These are phyloP conservation scores for Geotrichum histeridarum DNA, from an alignment of 1,139 yeast species.

Conservation along the genomic window DNA sequence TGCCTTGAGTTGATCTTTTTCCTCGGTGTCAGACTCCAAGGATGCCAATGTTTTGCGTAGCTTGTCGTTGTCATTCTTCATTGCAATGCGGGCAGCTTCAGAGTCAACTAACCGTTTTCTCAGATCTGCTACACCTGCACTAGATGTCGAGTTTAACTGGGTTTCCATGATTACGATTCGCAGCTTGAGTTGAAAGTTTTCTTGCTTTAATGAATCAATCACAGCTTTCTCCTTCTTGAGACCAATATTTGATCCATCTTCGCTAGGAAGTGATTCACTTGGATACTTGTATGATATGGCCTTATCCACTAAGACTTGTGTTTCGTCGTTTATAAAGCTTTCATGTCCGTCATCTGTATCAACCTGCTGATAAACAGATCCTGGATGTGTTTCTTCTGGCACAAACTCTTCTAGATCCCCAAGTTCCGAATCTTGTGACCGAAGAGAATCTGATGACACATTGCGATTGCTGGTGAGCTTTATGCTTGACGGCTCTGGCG, in stretches of 20 bases:
- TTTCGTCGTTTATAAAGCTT: conserved; percentile 6
- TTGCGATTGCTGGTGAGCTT: neutral
- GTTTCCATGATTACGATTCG: conserved; percentile 23
- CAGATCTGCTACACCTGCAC: conserved; percentile 24
- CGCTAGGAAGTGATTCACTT: neutral
- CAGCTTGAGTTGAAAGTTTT: conserved; percentile 24
- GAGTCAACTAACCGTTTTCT: conserved; percentile 22
- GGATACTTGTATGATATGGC: conserved; percentile 2
- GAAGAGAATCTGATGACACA: conserved; percentile 6
- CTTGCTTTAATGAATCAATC: conserved; percentile 21
- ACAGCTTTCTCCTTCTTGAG: conserved; percentile 13
- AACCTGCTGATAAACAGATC: neutral
- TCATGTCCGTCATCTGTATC: neutral
- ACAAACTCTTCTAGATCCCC: conserved; percentile 13
- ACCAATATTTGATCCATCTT: conserved; percentile 7
- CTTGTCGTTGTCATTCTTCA: conserved; percentile 24
- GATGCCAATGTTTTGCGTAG: conserved; percentile 20
- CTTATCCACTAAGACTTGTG: conserved; percentile 1
- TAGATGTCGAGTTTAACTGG: conserved; percentile 20
- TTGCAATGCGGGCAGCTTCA: conserved; percentile 21
- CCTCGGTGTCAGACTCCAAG: conserved; percentile 8
- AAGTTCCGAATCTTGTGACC: conserved; percentile 9
- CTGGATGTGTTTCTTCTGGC: conserved; percentile 1
- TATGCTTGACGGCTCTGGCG: neutral
- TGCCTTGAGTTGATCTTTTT: conserved; percentile 3